A percentile compares a stretch with the other conserved stretches of the same genome.
These are phyloP conservation scores for Paramecium primaurelia DNA, from an alignment of 73 alveolate species.

Conservation along the genomic window DNA sequence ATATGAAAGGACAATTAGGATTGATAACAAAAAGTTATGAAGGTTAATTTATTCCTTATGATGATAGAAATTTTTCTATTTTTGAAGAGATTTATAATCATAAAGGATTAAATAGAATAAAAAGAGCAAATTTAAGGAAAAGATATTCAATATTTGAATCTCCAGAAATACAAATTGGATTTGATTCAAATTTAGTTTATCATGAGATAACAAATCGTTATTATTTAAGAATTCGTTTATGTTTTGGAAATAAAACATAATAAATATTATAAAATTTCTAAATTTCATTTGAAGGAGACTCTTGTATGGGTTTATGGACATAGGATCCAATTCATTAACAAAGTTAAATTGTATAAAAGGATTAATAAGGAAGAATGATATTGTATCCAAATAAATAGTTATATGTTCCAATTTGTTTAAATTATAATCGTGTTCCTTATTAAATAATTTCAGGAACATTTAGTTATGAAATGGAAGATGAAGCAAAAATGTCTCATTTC, in stretches of 20 bases:
- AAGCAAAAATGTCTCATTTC: neutral
- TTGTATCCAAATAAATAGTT: neutral
- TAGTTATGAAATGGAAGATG: neutral
- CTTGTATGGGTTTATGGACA: constrained; percentile 17
- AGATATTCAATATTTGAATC: constrained; percentile 1
- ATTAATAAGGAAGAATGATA: neutral
- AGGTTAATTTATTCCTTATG: constrained; percentile 40
- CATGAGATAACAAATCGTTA: constrained; percentile 27
- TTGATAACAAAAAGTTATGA: neutral
- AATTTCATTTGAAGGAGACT: neutral
- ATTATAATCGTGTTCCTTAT: constrained; percentile 29
- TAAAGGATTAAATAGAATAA: neutral
- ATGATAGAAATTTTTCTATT: neutral
- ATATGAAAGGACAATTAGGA: neutral
- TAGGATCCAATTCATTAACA: neutral
- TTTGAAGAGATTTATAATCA: neutral
- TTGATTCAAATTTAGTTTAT: neutral
- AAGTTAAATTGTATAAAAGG: neutral
- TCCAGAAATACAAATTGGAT: neutral
- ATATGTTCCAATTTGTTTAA: neutral
- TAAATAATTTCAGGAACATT: neutral
- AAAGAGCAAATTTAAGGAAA: neutral
- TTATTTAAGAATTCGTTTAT: neutral
- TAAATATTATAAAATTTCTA: neutral
- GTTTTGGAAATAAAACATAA: constrained; percentile 11